phyloP scores from a whole-genome alignment of 768 basidiomycete species.

The Pholiota conissans region DNA sequence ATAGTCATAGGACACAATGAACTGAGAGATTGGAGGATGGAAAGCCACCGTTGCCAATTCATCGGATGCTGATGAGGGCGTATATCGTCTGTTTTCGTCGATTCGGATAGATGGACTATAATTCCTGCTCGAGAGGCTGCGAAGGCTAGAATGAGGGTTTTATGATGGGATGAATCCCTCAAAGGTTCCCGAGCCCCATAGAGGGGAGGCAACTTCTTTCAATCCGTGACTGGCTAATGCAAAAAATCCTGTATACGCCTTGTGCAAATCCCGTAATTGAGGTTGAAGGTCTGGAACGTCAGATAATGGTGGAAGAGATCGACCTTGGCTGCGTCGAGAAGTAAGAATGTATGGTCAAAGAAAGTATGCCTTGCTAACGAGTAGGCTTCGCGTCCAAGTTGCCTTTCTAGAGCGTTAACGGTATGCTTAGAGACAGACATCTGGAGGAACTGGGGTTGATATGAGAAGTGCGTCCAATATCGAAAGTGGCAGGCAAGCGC shows the following conservation, averaged over 20 bases:
- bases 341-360: constrained; percentile 22
- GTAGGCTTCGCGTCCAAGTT: constrained; percentile 26
- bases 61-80: background rate
- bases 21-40: background rate
- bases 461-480: constrained; percentile 29
- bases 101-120: constrained; percentile 23
- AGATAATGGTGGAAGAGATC: constrained; percentile 21
- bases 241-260: constrained; percentile 27
- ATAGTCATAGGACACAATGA: background rate
- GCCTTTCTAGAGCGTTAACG: constrained; percentile 25
- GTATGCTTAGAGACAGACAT: constrained; percentile 25
- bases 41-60: background rate
- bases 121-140: constrained; percentile 28
- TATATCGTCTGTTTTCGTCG: constrained; percentile 18
- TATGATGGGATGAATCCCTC: constrained; percentile 33
- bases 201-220: constrained; percentile 23
- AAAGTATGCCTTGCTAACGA: background rate
- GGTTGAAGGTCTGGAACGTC: constrained; percentile 20
- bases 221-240: constrained; percentile 21
- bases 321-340: constrained; percentile 32
- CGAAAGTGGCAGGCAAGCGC: constrained; percentile 28
- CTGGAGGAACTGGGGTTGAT: constrained; percentile 26
- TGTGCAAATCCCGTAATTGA: constrained; percentile 30
- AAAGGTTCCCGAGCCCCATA: constrained; percentile 37
- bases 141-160: constrained; percentile 27